Conservation (phyloP, 768 basidiomycete genomes). For the Hygrocybe coccinea region DNA sequence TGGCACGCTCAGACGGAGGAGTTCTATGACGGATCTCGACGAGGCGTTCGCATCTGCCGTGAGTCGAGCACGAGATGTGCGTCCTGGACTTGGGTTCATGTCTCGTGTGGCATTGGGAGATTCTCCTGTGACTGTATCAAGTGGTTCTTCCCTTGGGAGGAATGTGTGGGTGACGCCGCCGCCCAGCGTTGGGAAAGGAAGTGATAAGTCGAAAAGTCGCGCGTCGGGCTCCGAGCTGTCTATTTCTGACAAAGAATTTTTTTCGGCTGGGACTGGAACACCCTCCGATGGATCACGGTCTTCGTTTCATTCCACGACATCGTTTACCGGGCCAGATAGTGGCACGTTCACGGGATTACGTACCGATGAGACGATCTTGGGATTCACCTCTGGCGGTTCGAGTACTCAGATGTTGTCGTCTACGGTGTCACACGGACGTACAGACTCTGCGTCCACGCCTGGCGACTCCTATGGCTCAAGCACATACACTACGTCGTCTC, state of each 20-base stretch:
- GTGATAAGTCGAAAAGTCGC: conserved; percentile 23
- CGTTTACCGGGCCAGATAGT: conserved; percentile 21
- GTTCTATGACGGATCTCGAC: conserved; percentile 73
- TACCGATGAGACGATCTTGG: conserved; percentile 24
- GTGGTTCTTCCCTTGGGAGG: conserved; percentile 50
- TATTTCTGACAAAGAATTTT: conserved; percentile 38
- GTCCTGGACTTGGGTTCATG: conserved; percentile 33
- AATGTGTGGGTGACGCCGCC: conserved; percentile 42
- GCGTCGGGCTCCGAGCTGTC: conserved; percentile 21
- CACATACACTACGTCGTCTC: conserved; percentile 46
- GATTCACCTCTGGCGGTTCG: conserved; percentile 32
- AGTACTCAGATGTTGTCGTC: conserved; percentile 47
- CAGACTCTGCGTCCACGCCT: conserved; percentile 51
- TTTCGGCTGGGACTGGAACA: conserved; percentile 34
- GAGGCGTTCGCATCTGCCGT: conserved; percentile 46
- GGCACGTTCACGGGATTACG: conserved; percentile 28
- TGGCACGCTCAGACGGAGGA: conserved; percentile 48
- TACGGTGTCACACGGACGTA: conserved; percentile 47
- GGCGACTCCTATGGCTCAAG: conserved; percentile 49
- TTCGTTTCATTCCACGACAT: conserved; percentile 35
- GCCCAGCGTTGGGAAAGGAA: conserved; percentile 30
- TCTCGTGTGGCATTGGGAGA: conserved; percentile 40
- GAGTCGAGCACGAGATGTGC: conserved; percentile 42
- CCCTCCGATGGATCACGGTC: conserved; percentile 27
- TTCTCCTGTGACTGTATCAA: conserved; percentile 69